A percentile compares a stretch with the other conserved stretches of the same genome.
phyloP scores from a whole-genome alignment of 371 early-diverging fungal species.

The Catenaria anguillulae region DNA sequence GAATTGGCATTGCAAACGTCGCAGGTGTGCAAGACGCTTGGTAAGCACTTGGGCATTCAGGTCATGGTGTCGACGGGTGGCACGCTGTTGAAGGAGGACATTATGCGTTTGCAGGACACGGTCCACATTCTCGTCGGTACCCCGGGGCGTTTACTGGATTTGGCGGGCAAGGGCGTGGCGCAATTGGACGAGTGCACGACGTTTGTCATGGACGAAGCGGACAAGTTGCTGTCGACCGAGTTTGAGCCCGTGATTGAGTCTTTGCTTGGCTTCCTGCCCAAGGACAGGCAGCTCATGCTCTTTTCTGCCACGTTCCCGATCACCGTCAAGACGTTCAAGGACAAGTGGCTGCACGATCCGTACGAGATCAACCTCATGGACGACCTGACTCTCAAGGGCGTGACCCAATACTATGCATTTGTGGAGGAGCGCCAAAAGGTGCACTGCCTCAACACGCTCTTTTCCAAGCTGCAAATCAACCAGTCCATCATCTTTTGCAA shows the following conservation, averaged over 20 bases:
- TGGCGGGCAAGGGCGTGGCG: conserved; percentile 75
- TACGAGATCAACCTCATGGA: conserved; percentile 98
- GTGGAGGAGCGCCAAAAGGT: conserved; percentile 97
- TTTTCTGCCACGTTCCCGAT: conserved; percentile 98
- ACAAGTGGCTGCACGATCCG: conserved; percentile 80
- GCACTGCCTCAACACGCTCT: conserved; percentile 41
- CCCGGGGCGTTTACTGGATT: conserved; percentile 93
- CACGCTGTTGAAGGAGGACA: conserved; percentile 94
- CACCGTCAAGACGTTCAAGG: conserved; percentile 88
- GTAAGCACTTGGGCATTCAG: conserved; percentile 80
- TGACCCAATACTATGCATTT: conserved; percentile 97
- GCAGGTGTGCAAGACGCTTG: conserved; percentile 84
- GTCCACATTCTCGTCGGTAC: conserved; percentile 95
- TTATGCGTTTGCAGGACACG: conserved; percentile 73
- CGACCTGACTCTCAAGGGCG: conserved; percentile 89
- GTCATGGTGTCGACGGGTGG: conserved; percentile 98
- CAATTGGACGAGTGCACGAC: conserved; percentile 70
- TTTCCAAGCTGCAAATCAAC: conserved; percentile 77
- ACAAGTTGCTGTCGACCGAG: conserved; percentile 90
- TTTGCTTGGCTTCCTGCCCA: conserved; percentile 65
- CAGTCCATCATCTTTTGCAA: conserved; percentile 99
- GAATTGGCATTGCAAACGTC: conserved; percentile 94
- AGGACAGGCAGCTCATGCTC: conserved; percentile 83
- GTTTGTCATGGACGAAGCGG: conserved; percentile 98
- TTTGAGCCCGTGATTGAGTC: conserved; percentile 94